Base-by-base conservation (phyloP, 176 grass and related monocot genomes). In the Puccinellia tenuiflora region DNA sequence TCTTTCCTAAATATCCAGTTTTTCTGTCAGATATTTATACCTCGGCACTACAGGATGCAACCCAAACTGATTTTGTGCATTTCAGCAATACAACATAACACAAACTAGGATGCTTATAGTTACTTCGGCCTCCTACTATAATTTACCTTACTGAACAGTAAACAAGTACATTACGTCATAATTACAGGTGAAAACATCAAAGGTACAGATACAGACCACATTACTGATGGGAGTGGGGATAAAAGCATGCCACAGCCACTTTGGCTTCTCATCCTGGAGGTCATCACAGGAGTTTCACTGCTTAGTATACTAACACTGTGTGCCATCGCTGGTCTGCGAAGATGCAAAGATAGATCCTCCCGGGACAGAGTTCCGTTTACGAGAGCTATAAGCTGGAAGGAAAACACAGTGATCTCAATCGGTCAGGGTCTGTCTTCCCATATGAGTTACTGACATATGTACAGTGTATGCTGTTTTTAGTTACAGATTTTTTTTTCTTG, bases 201-300 rank as follows among this genome's bases (percentile, higher is more conserved):
- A 40, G 85, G 68, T n/a, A 52, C 31, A 46, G 16, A 55, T 25
- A 62, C 75, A 21, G 33, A 40, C 45, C 60, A 18, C 78, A 39
- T 13, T 15, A 13, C 20, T 70, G 83, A 42, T 43, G 37, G 59
- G 48, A 31, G 63, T 83, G 76, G 48, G 68, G 68, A 80, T 25
- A 94, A 84, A 69, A 76, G 64, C 24, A 35, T 63, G 63, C 54
- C 59, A 73, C 46, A 99, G 66, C 96, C 91, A 37, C 33, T 93
- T 43, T 96, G 96, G 96, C 93, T 99, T 86, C 85, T 99, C 79
- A 85, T 94, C 50, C 34, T 92, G 56, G 96, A 96, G 84, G 89
- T 99, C 59, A 16, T 85, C 9, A 83, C 75, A 21, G 93, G 83
- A 83, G 69, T 86, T 73, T 66, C 88, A 25, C 26, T 92, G 31